Evolutionary conservation across 331 rosid genomes (phyloP), one percentile per base, ranked within the genome.

Genomic region (Rosa hybrid): DNA sequence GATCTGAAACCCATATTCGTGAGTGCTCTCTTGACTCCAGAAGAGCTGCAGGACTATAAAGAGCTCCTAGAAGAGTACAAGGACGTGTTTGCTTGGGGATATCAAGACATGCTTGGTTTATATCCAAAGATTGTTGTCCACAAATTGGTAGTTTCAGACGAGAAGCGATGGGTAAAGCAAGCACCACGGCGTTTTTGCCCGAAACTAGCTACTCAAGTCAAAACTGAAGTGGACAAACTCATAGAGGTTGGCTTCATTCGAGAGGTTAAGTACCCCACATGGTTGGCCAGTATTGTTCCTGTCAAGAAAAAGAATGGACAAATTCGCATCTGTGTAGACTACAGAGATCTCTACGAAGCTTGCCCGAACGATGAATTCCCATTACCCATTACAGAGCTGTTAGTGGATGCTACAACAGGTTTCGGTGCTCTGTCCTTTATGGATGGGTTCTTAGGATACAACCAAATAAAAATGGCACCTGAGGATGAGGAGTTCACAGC

Each of bases 341-440:
- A 13, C n/a, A 21, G 25, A 0, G 70, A 69, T 3, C n/a, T 13
- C 2, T 54, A 70, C 5, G 11, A 45, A 0, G 75, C 42, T 1
- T 71, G 59, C 20, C 57, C 38, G 6, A 71, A 71, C 1, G 57
- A 76, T n/a, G 54, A 76, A 1, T 76, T 76, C 12, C 79, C 71
- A 5, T n/a, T 44, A 0, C 79, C 71, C 0, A 34, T 59, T 17
- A 41, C 21, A 0, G 39, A 76, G 62, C 16, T 34, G 0, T 17
- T 74, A 27, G 50, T 74, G 0, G 65, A 51, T 4, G 48, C 77
- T 1, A 53, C 77, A 0, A 50, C 17, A 11, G 18, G 77, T 7
- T 59, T 12, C 7, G 27, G 18, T 14, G 64, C 49, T 5, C 16
- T 73, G 6, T 73, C 77, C 16, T 73, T 73, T 45, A 73, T 73